phyloP scores from a whole-genome alignment of 2,329 filamentous ascomycete genomes.

The Fonsecaea pedrosoi region DNA sequence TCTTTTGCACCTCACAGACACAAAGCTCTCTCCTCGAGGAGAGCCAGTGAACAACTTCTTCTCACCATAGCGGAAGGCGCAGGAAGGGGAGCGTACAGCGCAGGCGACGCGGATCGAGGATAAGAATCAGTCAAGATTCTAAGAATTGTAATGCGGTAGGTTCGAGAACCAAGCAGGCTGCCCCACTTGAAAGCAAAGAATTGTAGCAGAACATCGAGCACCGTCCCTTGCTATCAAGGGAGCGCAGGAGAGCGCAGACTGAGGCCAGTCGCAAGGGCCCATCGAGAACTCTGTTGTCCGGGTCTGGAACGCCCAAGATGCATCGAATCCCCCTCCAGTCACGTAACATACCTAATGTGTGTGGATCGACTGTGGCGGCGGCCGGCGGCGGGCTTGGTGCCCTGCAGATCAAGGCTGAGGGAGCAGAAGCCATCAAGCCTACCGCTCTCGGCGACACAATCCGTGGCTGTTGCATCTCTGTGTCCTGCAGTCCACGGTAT shows the following conservation, averaged over 20 bases:
- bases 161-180: not conserved
- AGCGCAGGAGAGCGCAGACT: not conserved
- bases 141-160: not conserved
- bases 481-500: not conserved
- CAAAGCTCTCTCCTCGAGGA: not conserved
- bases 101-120: not conserved
- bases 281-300: not conserved
- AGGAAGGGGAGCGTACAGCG: not conserved
- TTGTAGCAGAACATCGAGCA: not conserved
- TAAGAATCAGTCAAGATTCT: not conserved
- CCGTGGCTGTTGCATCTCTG: not conserved
- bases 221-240: not conserved
- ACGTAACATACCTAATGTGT: not conserved
- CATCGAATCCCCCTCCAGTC: slow-evolving; percentile 2
- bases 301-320: slow-evolving; percentile 20
- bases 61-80: slow-evolving; percentile 3
- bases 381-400: not conserved
- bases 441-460: not conserved
- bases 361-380: not conserved
- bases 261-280: not conserved
- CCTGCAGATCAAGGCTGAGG: not conserved
- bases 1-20: not conserved
- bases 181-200: not conserved
- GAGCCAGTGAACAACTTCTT: not conserved
- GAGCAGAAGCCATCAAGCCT: not conserved